Conservation (phyloP, 2,329 filamentous ascomycete species). For the Stylonectria norvegica region DNA sequence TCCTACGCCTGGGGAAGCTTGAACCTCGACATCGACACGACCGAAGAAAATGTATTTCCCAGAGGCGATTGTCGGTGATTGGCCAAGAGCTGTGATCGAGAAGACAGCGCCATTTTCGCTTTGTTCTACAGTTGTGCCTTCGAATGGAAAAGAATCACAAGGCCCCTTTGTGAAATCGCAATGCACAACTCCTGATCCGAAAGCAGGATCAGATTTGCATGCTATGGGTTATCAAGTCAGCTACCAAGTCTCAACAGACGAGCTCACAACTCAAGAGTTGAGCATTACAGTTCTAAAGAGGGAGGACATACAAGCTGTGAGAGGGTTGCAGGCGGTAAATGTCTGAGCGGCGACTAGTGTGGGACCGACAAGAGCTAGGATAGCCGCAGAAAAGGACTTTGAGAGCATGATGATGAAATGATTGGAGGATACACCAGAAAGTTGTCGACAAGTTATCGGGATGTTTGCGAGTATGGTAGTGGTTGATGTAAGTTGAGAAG, state of each 20-base stretch:
- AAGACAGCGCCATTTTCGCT: constrained; percentile 31
- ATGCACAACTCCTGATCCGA: constrained; percentile 55
- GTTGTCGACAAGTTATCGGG: no score
- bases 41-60: constrained; percentile 87
- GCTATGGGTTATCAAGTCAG: constrained; percentile 14
- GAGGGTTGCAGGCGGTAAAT: constrained; percentile 19
- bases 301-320: constrained; percentile 13
- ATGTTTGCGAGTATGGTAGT: no score
- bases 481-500: no score
- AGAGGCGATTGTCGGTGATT: constrained; percentile 61
- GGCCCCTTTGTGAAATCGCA: constrained; percentile 64
- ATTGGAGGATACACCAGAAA: no score
- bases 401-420: constrained; percentile 20
- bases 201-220: constrained; percentile 63
- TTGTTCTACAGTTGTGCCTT: constrained; percentile 25
- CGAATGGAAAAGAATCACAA: constrained; percentile 38
- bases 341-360: constrained; percentile 20
- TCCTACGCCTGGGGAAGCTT: constrained; percentile 67
- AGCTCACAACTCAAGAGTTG: no score
- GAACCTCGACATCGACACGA: constrained; percentile 65
- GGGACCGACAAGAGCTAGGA: constrained; percentile 14
- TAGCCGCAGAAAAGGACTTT: constrained; percentile 11
- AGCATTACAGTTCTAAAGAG: not conserved
- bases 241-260: no score
- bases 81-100: constrained; percentile 56